These are phyloP conservation scores for Aspergillus sp. DNA, from an alignment of 2,329 filamentous ascomycete genomes.

Conservation along the genomic window DNA sequence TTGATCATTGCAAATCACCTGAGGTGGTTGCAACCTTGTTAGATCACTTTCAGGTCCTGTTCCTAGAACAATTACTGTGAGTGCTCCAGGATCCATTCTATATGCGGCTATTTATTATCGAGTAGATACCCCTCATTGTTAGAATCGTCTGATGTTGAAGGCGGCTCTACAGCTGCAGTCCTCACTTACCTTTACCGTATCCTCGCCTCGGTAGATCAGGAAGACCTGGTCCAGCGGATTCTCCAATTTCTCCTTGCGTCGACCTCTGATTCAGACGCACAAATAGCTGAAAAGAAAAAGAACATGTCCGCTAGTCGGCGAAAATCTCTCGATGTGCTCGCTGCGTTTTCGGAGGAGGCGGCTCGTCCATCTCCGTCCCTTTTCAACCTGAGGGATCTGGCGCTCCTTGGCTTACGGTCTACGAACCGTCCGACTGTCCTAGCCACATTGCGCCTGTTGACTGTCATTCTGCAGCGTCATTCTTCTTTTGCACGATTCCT, in stretches of 20 bases:
- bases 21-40: slow-evolving; percentile 91
- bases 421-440: slow-evolving; percentile 84
- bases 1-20: slow-evolving; percentile 89
- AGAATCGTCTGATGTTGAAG: slow-evolving; percentile 95
- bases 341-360: slow-evolving; percentile 71
- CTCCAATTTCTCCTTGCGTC: slow-evolving; percentile 88
- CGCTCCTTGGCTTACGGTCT: slow-evolving; percentile 81
- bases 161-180: slow-evolving; percentile 93
- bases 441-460: slow-evolving; percentile 83
- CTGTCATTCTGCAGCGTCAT: slow-evolving; percentile 81
- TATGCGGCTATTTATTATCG: slow-evolving; percentile 3
- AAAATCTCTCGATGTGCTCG: slow-evolving; percentile 85
- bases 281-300: slow-evolving; percentile 59
- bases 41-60: slow-evolving; percentile 96
- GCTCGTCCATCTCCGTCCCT: slow-evolving; percentile 78
- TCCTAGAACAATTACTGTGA: slow-evolving; percentile 88
- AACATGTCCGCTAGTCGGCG: slow-evolving; percentile 64
- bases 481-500: slow-evolving; percentile 74
- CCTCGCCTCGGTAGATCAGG: slow-evolving; percentile 85
- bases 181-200: slow-evolving; percentile 90
- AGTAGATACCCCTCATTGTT: slow-evolving; percentile 86
- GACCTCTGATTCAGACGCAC: slow-evolving; percentile 48
- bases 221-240: slow-evolving; percentile 91
- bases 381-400: slow-evolving; percentile 90
- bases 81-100: slow-evolving; percentile 29